phyloP scores from a whole-genome alignment of 2,329 filamentous ascomycete species.

The Plectosphaerella sp. region DNA sequence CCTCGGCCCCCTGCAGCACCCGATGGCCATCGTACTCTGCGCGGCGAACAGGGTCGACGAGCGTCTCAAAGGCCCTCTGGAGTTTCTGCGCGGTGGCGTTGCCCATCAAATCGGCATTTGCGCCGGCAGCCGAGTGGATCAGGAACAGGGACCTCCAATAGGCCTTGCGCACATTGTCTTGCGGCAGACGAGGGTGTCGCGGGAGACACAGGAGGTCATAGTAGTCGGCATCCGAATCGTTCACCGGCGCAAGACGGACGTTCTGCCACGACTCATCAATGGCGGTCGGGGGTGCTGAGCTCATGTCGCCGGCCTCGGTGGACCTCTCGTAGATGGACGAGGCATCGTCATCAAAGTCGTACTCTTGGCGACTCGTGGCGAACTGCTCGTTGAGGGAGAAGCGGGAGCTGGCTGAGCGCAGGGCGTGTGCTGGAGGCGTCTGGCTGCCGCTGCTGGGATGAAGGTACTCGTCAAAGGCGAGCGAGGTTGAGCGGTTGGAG shows the following conservation, averaged over 20 bases:
- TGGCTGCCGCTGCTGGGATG: constrained; percentile 1
- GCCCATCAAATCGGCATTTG: constrained; percentile 29
- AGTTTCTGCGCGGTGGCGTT: constrained; percentile 32
- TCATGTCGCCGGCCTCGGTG: constrained; percentile 16
- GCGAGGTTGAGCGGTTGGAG: constrained; percentile 18
- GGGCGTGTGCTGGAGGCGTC: constrained; percentile 11
- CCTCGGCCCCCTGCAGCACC: constrained; percentile 8
- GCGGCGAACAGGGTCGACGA: constrained; percentile 37
- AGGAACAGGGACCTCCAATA: constrained; percentile 40
- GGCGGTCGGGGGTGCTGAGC: background rate
- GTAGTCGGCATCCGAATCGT: constrained; percentile 23
- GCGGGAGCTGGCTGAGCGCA: constrained; percentile 34
- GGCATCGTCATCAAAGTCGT: constrained; percentile 35
- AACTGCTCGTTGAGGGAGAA: constrained; percentile 45
- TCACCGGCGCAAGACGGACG: constrained; percentile 2
- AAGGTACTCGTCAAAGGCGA: constrained; percentile 10
- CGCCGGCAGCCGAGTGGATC: constrained; percentile 38
- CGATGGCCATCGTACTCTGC: constrained; percentile 34
- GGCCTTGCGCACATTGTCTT: constrained; percentile 34
- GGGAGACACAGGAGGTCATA: constrained; percentile 43
- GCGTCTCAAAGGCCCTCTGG: constrained; percentile 41
- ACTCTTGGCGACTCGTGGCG: constrained; percentile 39
- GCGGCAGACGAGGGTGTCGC: constrained; percentile 21
- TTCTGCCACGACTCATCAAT: background rate
- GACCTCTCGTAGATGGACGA: constrained; percentile 35